These are phyloP conservation scores for Tetracentron sinense DNA, from an alignment of 164 flowering plant genomes.

Conservation along the genomic window DNA sequence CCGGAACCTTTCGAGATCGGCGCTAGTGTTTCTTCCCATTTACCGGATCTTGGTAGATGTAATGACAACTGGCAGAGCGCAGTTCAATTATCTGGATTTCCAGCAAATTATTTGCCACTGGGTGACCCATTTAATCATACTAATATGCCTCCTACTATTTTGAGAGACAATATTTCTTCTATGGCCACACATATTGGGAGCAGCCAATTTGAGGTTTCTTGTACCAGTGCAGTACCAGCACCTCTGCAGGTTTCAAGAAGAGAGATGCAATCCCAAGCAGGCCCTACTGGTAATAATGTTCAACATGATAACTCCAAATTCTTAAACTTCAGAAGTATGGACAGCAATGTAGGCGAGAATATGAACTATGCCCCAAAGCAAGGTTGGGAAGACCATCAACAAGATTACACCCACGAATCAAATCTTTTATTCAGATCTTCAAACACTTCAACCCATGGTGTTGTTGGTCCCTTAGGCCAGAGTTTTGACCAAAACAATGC, in stretches of 20 bases:
- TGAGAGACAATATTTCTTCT: slow-evolving; percentile 31
- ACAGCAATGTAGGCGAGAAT: slow-evolving; percentile 10
- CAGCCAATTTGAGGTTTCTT: slow-evolving; percentile 26
- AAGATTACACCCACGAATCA: slow-evolving; percentile 20
- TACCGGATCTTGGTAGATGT: slow-evolving; percentile 38
- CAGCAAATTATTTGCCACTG: slow-evolving; percentile 30
- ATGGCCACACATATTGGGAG: slow-evolving; percentile 23
- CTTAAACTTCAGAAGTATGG: slow-evolving; percentile 13
- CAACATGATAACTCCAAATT: slow-evolving; percentile 23
- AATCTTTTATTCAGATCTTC: slow-evolving; percentile 24
- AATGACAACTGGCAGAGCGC: slow-evolving; percentile 46
- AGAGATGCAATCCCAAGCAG: slow-evolving; percentile 32
- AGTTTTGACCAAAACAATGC: slow-evolving; percentile 25
- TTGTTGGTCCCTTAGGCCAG: slow-evolving; percentile 24
- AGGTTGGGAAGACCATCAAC: slow-evolving; percentile 33
- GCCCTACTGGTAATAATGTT: slow-evolving; percentile 17
- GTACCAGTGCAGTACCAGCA: slow-evolving; percentile 20
- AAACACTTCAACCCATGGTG: slow-evolving; percentile 25
- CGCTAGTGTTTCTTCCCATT: slow-evolving; percentile 28
- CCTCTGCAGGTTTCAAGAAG: slow-evolving; percentile 29
- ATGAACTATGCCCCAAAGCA: slow-evolving; percentile 22
- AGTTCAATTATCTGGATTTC: slow-evolving; percentile 30
- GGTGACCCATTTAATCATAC: slow-evolving; percentile 24
- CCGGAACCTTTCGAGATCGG: slow-evolving; percentile 22
- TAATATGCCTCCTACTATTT: slow-evolving; percentile 18